Evolutionary conservation across 176 grass and related monocot genomes (phyloP).

Genomic region (Cocos nucifera): DNA sequence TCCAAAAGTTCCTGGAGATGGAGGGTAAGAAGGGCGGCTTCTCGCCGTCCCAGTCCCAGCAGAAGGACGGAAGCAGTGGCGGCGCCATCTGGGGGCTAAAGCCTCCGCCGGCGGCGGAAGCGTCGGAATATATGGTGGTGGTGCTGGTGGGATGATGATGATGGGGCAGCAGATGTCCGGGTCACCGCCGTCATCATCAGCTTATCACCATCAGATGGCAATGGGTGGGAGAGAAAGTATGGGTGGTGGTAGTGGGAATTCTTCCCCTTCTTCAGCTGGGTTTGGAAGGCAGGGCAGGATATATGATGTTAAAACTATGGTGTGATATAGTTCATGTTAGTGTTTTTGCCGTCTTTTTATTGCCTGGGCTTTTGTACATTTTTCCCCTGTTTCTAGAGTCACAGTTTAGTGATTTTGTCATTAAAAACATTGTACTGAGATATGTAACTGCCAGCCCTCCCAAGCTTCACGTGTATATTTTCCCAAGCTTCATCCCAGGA

Average conservation of each 20-base stretch:
- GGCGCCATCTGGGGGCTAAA: background rate
- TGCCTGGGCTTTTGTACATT: too few species aligned
- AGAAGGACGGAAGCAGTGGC: constrained; percentile 11
- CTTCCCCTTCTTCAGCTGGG: constrained; percentile 28
- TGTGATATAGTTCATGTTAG: too few species aligned
- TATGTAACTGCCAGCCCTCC: too few species aligned
- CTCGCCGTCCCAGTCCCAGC: constrained; percentile 8
- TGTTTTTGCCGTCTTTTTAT: too few species aligned
- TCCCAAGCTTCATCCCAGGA: too few species aligned
- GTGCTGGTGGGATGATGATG: constrained; percentile 35
- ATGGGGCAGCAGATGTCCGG: constrained; percentile 51
- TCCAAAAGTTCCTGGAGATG: constrained; percentile 86
- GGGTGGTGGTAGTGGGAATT: constrained; percentile 11
- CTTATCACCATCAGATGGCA: constrained; percentile 35
- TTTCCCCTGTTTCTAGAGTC: too few species aligned
- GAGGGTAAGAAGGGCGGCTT: constrained; percentile 57
- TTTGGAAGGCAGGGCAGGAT: constrained; percentile 34
- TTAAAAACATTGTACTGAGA: too few species aligned
- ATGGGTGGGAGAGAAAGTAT: constrained; percentile 39
- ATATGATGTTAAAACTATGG: constrained; percentile 10
- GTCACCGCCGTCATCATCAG: constrained; percentile 1
- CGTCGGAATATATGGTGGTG: background rate
- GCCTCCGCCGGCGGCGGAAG: background rate
- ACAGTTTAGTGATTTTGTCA: too few species aligned
- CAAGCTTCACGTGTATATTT: too few species aligned